Conservation (phyloP, 169 alveolate species). For the Miamiensis avidus region DNA sequence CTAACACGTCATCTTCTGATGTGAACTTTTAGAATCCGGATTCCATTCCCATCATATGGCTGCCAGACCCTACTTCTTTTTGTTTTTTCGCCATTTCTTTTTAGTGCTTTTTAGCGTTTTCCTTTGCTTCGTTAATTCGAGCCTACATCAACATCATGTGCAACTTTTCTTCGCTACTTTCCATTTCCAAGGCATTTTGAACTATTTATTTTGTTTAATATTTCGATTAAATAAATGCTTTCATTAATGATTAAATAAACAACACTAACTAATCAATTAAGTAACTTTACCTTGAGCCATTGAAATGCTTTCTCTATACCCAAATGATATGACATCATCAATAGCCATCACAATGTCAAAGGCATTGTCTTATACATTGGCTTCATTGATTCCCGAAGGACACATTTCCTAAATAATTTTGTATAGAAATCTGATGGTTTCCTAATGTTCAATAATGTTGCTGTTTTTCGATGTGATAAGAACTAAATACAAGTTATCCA, state of each 20-base stretch:
- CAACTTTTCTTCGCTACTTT: slow-evolving; percentile 71
- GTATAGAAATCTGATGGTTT: slow-evolving; percentile 67
- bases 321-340: slow-evolving; percentile 78
- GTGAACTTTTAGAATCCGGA: background rate
- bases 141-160: slow-evolving; percentile 53
- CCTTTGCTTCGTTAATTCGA: slow-evolving; percentile 66
- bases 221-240: background rate
- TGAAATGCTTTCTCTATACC: slow-evolving; percentile 73
- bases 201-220: background rate
- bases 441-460: slow-evolving; percentile 81
- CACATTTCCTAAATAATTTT: slow-evolving; percentile 62
- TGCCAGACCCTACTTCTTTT: slow-evolving; percentile 35
- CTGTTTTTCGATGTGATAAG: slow-evolving; percentile 68
- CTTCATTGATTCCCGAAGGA: slow-evolving; percentile 58
- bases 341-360: slow-evolving; percentile 71
- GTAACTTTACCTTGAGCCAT: slow-evolving; percentile 35
- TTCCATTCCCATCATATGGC: too few species aligned
- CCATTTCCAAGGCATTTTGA: slow-evolving; percentile 69
- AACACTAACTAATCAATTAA: too few species aligned
- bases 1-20: slow-evolving; percentile 14
- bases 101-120: slow-evolving; percentile 60
- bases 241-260: too few species aligned
- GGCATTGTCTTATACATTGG: slow-evolving; percentile 58
- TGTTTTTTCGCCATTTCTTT: slow-evolving; percentile 58
- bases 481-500: slow-evolving; percentile 70